These are phyloP conservation scores for Lasiosphaeria miniovina DNA, from an alignment of 495 filamentous ascomycete species.

Conservation along the genomic window DNA sequence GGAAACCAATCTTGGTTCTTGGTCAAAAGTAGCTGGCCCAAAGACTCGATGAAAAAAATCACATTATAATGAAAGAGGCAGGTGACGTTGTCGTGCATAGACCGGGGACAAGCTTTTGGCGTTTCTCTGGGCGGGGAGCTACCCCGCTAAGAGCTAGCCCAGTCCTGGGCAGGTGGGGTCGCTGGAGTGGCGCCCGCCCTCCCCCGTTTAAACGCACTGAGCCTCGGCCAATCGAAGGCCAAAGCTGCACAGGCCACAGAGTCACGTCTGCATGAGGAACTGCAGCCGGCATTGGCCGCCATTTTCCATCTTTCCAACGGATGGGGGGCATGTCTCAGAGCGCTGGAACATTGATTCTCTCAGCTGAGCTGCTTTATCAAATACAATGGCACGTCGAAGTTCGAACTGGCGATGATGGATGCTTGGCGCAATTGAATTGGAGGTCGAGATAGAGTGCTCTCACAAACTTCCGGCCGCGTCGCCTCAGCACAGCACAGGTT, in stretches of 20 bases:
- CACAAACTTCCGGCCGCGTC: too few species aligned
- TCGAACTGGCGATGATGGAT: background rate
- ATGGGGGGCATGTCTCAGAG: background rate
- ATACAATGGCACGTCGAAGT: background rate
- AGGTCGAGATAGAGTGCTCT: too few species aligned
- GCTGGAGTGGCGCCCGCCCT: background rate
- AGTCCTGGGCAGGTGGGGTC: too few species aligned
- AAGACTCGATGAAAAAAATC: background rate
- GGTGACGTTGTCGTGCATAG: slow-evolving; percentile 9
- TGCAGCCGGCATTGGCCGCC: background rate
- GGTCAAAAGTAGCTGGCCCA: too few species aligned
- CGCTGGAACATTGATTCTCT: background rate
- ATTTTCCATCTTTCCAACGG: background rate
- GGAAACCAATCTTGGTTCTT: too few species aligned
- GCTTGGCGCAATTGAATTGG: background rate
- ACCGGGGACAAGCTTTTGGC: slow-evolving; percentile 12
- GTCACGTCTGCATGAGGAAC: background rate
- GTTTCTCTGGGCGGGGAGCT: background rate
- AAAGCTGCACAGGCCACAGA: background rate
- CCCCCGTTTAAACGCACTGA: too few species aligned
- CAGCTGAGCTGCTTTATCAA: background rate
- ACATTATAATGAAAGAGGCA: background rate
- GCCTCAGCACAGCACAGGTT: too few species aligned
- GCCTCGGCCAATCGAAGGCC: too few species aligned
- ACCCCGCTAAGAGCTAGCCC: background rate